These are phyloP conservation scores for Nemophila menziesii DNA, from an alignment of 257 asterid species.

Conservation along the genomic window DNA sequence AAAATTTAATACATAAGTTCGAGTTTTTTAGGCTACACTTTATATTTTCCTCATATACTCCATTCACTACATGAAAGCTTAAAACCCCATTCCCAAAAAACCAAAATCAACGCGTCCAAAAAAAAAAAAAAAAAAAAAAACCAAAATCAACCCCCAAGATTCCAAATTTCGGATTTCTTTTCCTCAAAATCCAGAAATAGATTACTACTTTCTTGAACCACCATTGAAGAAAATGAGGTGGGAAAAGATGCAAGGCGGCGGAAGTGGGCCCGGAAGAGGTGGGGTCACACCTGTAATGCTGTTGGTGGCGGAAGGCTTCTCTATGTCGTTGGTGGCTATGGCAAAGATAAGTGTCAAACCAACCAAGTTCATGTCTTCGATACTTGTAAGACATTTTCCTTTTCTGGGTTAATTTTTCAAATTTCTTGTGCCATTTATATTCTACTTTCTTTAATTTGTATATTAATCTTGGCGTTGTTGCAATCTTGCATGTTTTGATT, in stretches of 20 bases:
- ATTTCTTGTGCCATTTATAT: neutral
- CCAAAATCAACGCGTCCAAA: no score
- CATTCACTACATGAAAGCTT: constrained; percentile 23
- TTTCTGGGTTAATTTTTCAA: neutral
- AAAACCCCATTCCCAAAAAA: constrained; percentile 4
- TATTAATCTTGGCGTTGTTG: neutral
- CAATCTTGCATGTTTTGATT: neutral
- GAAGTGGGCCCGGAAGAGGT: constrained; percentile 75
- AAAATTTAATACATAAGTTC: no score
- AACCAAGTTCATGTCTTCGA: constrained; percentile 79
- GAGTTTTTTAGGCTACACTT: no score
- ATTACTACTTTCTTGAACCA: neutral
- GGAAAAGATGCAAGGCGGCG: constrained; percentile 62
- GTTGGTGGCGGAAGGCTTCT: constrained; percentile 76
- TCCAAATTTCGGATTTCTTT: no score
- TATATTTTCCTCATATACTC: no score
- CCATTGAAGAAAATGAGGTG: constrained; percentile 46
- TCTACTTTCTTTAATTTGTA: neutral
- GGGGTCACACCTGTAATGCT: constrained; percentile 99
- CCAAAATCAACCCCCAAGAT: constrained; percentile 4
- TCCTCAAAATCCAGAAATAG: neutral
- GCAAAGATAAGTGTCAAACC: constrained; percentile 75
- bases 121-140: no score
- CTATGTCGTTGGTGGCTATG: constrained; percentile 93
- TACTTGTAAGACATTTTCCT: constrained; percentile 60